Percentiles rank a stretch among this genome's conserved stretches.
phyloP scores from a whole-genome alignment of 2,329 filamentous ascomycete species.

The Cladosporium sp. region DNA sequence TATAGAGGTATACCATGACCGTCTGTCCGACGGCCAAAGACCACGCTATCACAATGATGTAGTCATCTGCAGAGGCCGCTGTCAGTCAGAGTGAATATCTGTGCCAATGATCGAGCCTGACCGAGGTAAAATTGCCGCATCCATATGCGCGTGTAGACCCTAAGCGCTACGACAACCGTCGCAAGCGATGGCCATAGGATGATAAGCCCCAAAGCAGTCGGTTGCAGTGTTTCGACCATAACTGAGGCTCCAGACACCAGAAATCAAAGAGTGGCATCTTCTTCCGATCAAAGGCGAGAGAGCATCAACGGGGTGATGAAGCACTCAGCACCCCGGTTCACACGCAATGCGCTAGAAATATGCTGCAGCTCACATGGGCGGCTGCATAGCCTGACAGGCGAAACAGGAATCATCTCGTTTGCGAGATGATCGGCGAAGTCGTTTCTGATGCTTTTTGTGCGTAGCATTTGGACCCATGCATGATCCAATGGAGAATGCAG shows the following conservation, averaged over 20 bases:
- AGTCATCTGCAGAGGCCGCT: background rate
- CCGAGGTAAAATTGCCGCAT: slow-evolving; percentile 8
- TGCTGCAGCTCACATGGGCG: too few relatives aligned
- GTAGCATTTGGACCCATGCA: too few relatives aligned
- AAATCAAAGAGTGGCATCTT: background rate
- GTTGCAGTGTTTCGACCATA: slow-evolving; percentile 14
- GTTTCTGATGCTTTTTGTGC: background rate
- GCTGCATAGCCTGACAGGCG: background rate
- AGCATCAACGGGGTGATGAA: too few relatives aligned
- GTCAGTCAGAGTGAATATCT: background rate
- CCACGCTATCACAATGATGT: slow-evolving; percentile 1
- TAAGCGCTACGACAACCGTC: slow-evolving; percentile 9
- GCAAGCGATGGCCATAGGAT: slow-evolving; percentile 2
- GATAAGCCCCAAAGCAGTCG: background rate
- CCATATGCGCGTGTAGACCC: slow-evolving; percentile 1
- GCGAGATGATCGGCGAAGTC: background rate
- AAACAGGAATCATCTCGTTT: background rate
- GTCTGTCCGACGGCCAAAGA: slow-evolving; percentile 1
- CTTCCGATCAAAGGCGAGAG: background rate
- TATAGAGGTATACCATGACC: slow-evolving; percentile 4
- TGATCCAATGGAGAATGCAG: too few relatives aligned
- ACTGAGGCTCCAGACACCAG: background rate
- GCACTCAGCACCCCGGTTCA: too few relatives aligned
- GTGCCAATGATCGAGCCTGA: background rate
- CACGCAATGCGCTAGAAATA: background rate